Evolutionary conservation across 1,284 basidiomycete genomes (phyloP).

Genomic region (Singerocomus inundabilis): DNA sequence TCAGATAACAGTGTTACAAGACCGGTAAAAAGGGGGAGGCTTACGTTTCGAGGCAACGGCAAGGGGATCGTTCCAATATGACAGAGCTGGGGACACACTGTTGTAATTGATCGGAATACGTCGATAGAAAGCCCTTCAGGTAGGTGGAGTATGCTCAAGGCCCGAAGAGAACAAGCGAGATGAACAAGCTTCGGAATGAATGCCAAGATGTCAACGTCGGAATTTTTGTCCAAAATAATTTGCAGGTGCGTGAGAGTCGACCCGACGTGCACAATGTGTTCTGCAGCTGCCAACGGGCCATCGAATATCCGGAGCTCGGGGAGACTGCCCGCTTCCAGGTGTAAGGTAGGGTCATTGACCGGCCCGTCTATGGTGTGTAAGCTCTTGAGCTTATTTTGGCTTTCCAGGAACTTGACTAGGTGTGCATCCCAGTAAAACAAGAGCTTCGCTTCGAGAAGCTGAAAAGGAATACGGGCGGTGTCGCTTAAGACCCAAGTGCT

Average conservation of each 20-base stretch:
- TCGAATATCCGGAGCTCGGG: conserved; percentile 31
- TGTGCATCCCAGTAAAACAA: conserved; percentile 30
- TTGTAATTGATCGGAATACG: conserved; percentile 33
- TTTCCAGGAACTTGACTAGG: conserved; percentile 34
- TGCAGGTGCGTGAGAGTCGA: conserved; percentile 31
- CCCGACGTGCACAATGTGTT: conserved; percentile 28
- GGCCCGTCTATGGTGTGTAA: conserved; percentile 30
- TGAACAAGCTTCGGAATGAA: conserved; percentile 27
- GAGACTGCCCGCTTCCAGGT: conserved; percentile 32
- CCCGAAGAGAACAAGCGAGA: conserved; percentile 31
- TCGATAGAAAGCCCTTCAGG: conserved; percentile 28
- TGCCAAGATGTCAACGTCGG: conserved; percentile 24
- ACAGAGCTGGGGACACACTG: conserved; percentile 32
- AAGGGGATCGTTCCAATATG: conserved; percentile 34
- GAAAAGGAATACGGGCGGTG: conserved; percentile 30
- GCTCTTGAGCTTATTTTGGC: conserved; percentile 33
- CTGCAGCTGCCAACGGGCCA: conserved; percentile 27
- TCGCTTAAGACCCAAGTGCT: conserved; percentile 31
- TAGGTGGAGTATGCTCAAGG: conserved; percentile 34
- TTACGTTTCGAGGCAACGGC: conserved; percentile 33
- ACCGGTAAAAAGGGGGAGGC: conserved; percentile 10
- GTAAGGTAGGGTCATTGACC: conserved; percentile 20
- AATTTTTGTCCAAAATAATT: conserved; percentile 25
- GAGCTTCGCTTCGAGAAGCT: conserved; percentile 31
- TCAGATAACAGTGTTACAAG: conserved; percentile 20